These are phyloP conservation scores for Talaromyces ruber DNA, from an alignment of 495 filamentous ascomycete species.

Conservation along the genomic window DNA sequence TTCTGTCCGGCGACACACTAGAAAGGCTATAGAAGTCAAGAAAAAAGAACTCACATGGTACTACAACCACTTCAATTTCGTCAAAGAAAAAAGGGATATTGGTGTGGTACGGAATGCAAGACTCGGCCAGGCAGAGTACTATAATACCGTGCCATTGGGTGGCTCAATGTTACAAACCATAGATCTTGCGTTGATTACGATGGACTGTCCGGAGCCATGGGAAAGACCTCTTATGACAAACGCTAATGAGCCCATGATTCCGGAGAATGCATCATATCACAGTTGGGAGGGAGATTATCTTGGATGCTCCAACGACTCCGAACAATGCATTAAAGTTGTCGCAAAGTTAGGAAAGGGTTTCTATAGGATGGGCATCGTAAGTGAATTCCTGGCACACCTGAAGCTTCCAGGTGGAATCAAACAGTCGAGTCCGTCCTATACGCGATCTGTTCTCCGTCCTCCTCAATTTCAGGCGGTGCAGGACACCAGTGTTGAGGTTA, in stretches of 20 bases:
- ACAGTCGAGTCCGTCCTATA: neutral
- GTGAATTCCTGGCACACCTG: neutral
- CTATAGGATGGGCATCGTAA: neutral
- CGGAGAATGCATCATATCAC: neutral
- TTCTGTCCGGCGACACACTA: neutral
- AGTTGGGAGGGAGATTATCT: neutral
- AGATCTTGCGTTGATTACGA: neutral
- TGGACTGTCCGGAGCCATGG: neutral
- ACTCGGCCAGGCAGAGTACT: neutral
- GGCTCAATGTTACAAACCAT: neutral
- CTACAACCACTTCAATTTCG: neutral
- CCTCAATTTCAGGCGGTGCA: neutral
- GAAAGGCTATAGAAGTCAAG: neutral
- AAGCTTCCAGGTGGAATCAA: neutral
- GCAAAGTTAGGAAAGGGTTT: neutral
- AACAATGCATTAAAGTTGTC: neutral
- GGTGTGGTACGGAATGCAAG: neutral
- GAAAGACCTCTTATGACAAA: neutral
- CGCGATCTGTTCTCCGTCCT: neutral
- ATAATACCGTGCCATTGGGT: neutral
- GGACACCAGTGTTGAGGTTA: neutral
- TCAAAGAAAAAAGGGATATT: neutral
- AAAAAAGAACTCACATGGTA: neutral
- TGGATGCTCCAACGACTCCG: neutral
- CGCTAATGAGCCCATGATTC: neutral